Conservation (phyloP, 2,329 filamentous ascomycete species). For the Xylariaceae sp. region DNA sequence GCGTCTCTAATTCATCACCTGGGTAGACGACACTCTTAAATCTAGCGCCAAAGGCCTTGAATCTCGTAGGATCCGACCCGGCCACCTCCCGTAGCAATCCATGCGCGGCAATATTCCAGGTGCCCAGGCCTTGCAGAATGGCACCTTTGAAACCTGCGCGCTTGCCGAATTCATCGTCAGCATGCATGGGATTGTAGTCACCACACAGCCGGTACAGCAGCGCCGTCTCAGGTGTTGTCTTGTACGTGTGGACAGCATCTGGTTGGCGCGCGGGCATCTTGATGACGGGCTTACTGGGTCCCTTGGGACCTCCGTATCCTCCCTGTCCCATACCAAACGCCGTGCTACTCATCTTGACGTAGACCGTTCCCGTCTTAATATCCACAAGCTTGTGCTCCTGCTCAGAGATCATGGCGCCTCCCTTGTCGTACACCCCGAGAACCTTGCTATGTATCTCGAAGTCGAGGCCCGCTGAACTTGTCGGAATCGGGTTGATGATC, state of each 20-base stretch:
- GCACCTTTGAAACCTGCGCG: conserved; percentile 51
- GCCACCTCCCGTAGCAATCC: conserved; percentile 50
- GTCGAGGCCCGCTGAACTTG: conserved; percentile 24
- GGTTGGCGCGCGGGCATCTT: conserved; percentile 43
- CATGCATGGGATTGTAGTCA: conserved; percentile 53
- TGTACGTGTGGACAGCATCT: conserved; percentile 47
- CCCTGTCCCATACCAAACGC: conserved; percentile 55
- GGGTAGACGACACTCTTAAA: conserved; percentile 56
- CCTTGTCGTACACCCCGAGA: conserved; percentile 55
- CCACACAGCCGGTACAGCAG: conserved; percentile 54
- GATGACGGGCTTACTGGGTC: conserved; percentile 44
- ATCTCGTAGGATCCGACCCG: conserved; percentile 47
- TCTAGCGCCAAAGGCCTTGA: conserved; percentile 52
- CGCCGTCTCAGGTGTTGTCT: conserved; percentile 48
- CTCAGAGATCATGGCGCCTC: conserved; percentile 52
- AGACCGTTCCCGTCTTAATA: conserved; percentile 46
- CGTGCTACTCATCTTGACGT: conserved; percentile 48
- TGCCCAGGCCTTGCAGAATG: conserved; percentile 55
- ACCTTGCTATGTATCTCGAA: conserved; percentile 48
- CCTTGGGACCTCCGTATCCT: conserved; percentile 52
- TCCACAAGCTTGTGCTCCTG: conserved; percentile 49
- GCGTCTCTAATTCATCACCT: conserved; percentile 51
- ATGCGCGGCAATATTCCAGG: conserved; percentile 56
- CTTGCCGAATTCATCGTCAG: conserved; percentile 23
- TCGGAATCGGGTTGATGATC: conserved; percentile 25